Evolutionary conservation across 805 yeast genomes (phyloP), one percentile per base, ranked within the genome.

Genomic region (Huiozyma sinensis): DNA sequence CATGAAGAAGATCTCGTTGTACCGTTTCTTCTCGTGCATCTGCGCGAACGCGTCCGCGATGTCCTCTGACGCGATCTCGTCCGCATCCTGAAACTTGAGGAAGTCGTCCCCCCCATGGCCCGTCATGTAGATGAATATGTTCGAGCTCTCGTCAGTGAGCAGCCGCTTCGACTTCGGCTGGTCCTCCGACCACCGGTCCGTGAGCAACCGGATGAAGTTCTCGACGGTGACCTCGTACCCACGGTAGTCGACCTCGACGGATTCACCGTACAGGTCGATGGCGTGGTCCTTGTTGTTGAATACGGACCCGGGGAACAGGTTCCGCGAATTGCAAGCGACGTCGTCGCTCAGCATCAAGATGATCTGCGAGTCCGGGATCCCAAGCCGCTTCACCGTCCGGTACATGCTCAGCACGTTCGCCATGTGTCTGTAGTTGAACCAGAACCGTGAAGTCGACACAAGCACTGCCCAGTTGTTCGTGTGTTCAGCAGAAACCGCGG

Each of bases 21-120:
- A 92, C 44, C 98, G 73, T 53, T 84, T 83, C 75, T 89, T 89
- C 61, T 90, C 95, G 67, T 86, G 78, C 98, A 92, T 92, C 61
- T 92, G 97, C 42, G 78, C 94, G 66, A 92, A 86, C 2, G 97
- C 97, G 65, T 92, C 95, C 1, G 98, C 97, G 48, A 92, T 75
- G 64, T 92, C 99, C 67, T 86, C 82, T 7, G 95, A 80, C 1
- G 95, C 88, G 46, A 92, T 88, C 57, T 92, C 98, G 62, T 92
- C 98, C 8, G 97, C 96, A 60, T 92, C 99, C 67, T 92, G 99
- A 63, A 92, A 92, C 65, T 92, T 92, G 55, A 92, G 73, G 63
- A 92, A 92, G 63, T 92, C 97, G 56, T 89, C 87, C 42, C 99
- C 99, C 27, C 99, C 99, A 64, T 92, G 99, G 27, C 99, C 99